Conservation (phyloP, 1,139 yeast species). For the Pneumocystis sp. region DNA sequence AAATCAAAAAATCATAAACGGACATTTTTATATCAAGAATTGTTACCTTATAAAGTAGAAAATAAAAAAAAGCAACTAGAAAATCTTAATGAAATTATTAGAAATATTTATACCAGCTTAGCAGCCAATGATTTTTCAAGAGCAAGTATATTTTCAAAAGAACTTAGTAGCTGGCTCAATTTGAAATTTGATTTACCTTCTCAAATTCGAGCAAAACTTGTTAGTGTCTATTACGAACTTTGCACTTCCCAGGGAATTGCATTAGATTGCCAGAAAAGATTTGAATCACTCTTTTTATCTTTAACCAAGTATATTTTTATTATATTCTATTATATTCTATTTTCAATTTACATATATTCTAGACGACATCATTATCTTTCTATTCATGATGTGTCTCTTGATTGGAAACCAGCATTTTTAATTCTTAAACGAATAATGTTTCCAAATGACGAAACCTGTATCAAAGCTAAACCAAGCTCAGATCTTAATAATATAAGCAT, state of each 20-base stretch:
- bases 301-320: slow-evolving; percentile 31
- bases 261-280: slow-evolving; percentile 37
- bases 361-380: slow-evolving; percentile 22
- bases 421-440: slow-evolving; percentile 12
- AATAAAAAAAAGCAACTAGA: slow-evolving; percentile 52
- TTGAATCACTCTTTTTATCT: slow-evolving; percentile 8
- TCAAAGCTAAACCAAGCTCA: not conserved
- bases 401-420: slow-evolving; percentile 14
- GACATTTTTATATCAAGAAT: slow-evolving; percentile 42
- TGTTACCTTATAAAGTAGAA: slow-evolving; percentile 69
- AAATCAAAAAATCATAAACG: not conserved
- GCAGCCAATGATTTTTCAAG: slow-evolving; percentile 60
- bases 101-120: slow-evolving; percentile 66
- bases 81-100: slow-evolving; percentile 63
- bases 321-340: slow-evolving; percentile 35
- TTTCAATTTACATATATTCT: slow-evolving; percentile 28
- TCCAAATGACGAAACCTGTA: slow-evolving; percentile 7
- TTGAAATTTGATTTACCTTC: slow-evolving; percentile 77
- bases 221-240: slow-evolving; percentile 58
- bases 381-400: slow-evolving; percentile 27
- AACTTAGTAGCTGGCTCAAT: slow-evolving; percentile 60
- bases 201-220: slow-evolving; percentile 42
- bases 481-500: slow-evolving; percentile 9
- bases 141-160: slow-evolving; percentile 68
- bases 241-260: slow-evolving; percentile 60